A percentile compares a stretch with the other conserved stretches of the same genome.
Evolutionary conservation across 306 rosid genomes (phyloP).

Genomic region (Rosa rugosa): DNA sequence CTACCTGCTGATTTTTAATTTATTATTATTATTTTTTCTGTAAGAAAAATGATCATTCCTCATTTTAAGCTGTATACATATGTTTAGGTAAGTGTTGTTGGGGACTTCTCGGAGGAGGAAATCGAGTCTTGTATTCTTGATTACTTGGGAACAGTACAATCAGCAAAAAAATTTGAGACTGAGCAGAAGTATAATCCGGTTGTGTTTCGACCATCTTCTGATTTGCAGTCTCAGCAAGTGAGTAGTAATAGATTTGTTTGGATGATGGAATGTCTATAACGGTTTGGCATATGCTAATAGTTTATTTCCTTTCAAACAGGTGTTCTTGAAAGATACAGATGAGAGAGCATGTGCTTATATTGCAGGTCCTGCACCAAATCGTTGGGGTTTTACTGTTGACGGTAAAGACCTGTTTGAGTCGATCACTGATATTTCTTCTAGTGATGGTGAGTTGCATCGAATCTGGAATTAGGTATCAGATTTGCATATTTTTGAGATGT

Average conservation of each 20-base stretch:
- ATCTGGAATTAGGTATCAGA: slow-evolving; percentile 12
- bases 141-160: slow-evolving; percentile 87
- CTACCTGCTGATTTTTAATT: background rate
- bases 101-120: slow-evolving; percentile 88
- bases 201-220: slow-evolving; percentile 68
- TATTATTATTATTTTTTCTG: background rate
- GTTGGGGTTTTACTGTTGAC: slow-evolving; percentile 94
- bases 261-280: background rate
- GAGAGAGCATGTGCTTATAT: slow-evolving; percentile 99
- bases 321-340: slow-evolving; percentile 89
- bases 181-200: slow-evolving; percentile 53
- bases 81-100: slow-evolving; percentile 81
- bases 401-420: slow-evolving; percentile 68
- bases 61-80: slow-evolving; percentile 3
- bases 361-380: slow-evolving; percentile 99
- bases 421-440: slow-evolving; percentile 36
- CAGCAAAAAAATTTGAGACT: slow-evolving; percentile 35
- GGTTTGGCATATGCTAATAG: slow-evolving; percentile 18
- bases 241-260: slow-evolving; percentile 29
- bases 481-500: slow-evolving; percentile 5
- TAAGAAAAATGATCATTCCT: slow-evolving; percentile 7
- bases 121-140: slow-evolving; percentile 92
- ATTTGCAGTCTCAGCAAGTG: slow-evolving; percentile 89
- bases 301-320: slow-evolving; percentile 47
- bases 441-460: slow-evolving; percentile 50